phyloP scores from a whole-genome alignment of 1,139 yeast species.

The Diutina scorzettiae region DNA sequence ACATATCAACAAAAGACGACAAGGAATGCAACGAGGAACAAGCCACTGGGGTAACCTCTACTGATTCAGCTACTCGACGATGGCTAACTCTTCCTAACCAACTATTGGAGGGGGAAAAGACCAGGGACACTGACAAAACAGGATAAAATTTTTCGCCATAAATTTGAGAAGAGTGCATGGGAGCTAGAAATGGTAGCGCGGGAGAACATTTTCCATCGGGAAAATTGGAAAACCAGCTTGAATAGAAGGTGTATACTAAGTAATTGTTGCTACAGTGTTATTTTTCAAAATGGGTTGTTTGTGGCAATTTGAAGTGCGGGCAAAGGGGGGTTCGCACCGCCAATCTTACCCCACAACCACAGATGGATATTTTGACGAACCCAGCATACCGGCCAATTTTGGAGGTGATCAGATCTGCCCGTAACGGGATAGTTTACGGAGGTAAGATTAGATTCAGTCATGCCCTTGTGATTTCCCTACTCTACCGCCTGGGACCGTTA shows the following conservation, averaged over 20 bases:
- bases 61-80: conserved; percentile 1
- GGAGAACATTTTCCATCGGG: too few species aligned
- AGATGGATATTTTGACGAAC: conserved; percentile 7
- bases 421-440: conserved; percentile 57
- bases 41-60: background rate
- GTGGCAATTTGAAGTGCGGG: too few species aligned
- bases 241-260: too few species aligned
- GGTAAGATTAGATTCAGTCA: conserved; percentile 66
- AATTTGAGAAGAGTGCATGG: background rate
- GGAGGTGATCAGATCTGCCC: conserved; percentile 27
- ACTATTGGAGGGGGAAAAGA: background rate
- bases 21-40: background rate
- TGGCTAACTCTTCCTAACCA: conserved; percentile 4
- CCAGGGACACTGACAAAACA: background rate
- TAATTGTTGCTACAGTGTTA: too few species aligned
- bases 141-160: conserved; percentile 5
- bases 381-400: conserved; percentile 23
- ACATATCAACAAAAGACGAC: background rate
- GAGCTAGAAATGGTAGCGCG: background rate
- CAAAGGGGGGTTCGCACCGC: too few species aligned
- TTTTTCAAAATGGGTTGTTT: too few species aligned
- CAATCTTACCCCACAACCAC: too few species aligned
- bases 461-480: conserved; percentile 52
- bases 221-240: too few species aligned
- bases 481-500: conserved; percentile 39